Evolutionary conservation across 345 rosid species (phyloP).

Genomic region (Melastoma malabathricum): DNA sequence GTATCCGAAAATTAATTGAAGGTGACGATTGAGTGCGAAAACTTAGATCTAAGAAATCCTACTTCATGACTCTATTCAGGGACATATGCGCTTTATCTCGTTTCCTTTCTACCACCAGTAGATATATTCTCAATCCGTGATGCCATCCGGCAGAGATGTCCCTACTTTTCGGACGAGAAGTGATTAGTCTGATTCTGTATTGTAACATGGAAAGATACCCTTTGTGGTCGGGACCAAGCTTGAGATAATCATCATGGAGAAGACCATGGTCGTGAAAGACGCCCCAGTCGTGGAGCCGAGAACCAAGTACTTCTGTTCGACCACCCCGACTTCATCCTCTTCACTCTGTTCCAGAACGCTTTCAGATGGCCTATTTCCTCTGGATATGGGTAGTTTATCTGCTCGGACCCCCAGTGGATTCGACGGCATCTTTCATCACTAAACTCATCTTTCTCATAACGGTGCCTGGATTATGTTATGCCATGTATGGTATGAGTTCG

Average conservation of each 20-base stretch:
- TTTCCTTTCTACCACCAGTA: slow-evolving; percentile 20
- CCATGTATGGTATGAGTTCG: slow-evolving; percentile 25
- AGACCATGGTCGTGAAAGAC: slow-evolving; percentile 26
- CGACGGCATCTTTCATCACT: no score
- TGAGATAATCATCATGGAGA: slow-evolving; percentile 26
- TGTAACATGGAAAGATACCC: slow-evolving; percentile 12
- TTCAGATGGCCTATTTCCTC: slow-evolving; percentile 35
- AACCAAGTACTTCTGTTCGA: slow-evolving; percentile 33
- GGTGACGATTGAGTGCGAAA: no score
- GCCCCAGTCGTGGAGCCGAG: slow-evolving; percentile 26
- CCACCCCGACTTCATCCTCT: slow-evolving; percentile 23
- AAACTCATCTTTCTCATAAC: not conserved
- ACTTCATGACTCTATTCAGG: slow-evolving; percentile 11
- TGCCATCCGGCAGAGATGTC: not conserved
- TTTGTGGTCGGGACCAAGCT: slow-evolving; percentile 28
- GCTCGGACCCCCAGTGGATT: not conserved
- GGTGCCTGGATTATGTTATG: not conserved
- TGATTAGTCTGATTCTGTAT: not conserved
- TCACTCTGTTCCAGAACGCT: slow-evolving; percentile 43
- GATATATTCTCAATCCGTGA: not conserved
- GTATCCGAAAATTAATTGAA: slow-evolving; percentile 6
- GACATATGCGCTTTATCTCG: slow-evolving; percentile 13
- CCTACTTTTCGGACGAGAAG: not conserved
- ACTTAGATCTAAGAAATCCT: not conserved
- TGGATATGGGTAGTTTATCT: slow-evolving; percentile 34